Conservation (phyloP, 495 filamentous ascomycete genomes). For the Hyaloscypha bicolor region DNA sequence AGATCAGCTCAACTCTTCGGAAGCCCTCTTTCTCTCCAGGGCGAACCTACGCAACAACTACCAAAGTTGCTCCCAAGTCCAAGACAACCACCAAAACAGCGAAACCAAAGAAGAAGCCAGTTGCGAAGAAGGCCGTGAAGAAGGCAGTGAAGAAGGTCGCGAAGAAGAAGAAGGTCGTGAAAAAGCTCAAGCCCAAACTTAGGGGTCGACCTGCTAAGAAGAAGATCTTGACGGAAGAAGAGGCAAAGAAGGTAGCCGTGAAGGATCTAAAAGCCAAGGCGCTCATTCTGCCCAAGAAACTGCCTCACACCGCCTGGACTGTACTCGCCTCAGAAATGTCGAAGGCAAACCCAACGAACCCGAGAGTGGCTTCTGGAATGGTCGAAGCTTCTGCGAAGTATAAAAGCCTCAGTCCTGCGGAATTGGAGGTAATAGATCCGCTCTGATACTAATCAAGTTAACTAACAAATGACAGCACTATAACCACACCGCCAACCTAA, state of each 20-base stretch:
- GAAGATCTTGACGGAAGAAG: background rate
- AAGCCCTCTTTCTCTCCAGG: background rate
- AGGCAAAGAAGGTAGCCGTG: background rate
- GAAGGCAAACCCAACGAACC: background rate
- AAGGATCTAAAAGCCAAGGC: constrained; percentile 19
- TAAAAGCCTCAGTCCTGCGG: constrained; percentile 21
- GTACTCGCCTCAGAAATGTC: constrained; percentile 6
- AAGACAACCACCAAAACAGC: constrained; percentile 7
- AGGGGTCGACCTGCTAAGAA: background rate
- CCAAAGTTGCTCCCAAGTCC: constrained; percentile 12
- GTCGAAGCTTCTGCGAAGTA: constrained; percentile 21
- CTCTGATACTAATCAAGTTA: background rate
- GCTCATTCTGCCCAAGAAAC: constrained; percentile 9
- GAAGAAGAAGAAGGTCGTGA: constrained; percentile 21
- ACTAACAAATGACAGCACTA: constrained; percentile 46
- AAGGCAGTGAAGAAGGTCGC: constrained; percentile 9
- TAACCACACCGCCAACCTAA: constrained; percentile 52
- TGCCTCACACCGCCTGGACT: constrained; percentile 8
- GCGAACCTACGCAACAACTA: constrained; percentile 29
- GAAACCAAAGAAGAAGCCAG: constrained; percentile 28
- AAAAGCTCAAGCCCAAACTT: constrained; percentile 18
- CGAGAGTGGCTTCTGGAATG: background rate
- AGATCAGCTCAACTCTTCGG: background rate
- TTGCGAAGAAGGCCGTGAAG: constrained; percentile 21
- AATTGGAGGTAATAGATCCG: constrained; percentile 27